Conservation (phyloP, 2,329 filamentous ascomycete genomes). For the Fusarium sp. region DNA sequence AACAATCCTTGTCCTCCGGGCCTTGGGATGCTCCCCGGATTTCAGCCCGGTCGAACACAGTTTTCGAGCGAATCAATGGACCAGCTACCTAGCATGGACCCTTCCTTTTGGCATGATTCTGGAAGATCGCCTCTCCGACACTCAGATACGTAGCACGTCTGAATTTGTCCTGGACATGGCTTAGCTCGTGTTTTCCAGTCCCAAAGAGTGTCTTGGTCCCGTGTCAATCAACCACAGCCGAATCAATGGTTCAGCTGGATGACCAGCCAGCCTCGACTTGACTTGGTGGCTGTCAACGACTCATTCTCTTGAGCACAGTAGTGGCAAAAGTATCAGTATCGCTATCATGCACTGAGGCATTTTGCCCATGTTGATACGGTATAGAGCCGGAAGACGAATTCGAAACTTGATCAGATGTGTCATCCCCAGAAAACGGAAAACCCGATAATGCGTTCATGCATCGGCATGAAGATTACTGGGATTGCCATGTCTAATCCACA, state of each 20-base stretch:
- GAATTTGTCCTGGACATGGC: conserved; percentile 6
- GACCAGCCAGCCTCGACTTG: conserved; percentile 2
- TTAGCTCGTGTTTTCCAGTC: conserved; percentile 31
- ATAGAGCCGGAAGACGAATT: not conserved
- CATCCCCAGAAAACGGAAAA: conserved; percentile 29
- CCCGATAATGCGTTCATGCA: conserved; percentile 44
- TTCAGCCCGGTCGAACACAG: conserved; percentile 46
- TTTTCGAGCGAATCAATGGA: conserved; percentile 34
- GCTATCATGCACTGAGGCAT: not conserved
- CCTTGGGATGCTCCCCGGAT: conserved; percentile 51
- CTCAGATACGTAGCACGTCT: conserved; percentile 21
- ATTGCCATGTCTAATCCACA: conserved; percentile 30
- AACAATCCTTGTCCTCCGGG: conserved; percentile 45
- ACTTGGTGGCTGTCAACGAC: conserved; percentile 1
- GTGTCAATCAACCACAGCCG: conserved; percentile 19
- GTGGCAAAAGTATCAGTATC: conserved; percentile 7
- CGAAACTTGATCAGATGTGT: conserved; percentile 23
- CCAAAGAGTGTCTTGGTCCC: conserved; percentile 30
- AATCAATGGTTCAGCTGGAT: conserved; percentile 22
- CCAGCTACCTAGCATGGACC: conserved; percentile 31
- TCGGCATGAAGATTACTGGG: conserved; percentile 21
- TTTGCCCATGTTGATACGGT: not conserved
- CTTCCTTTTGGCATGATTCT: conserved; percentile 48
- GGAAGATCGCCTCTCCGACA: conserved; percentile 48
- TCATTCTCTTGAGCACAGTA: conserved; percentile 6